Evolutionary conservation across 2,329 filamentous ascomycete species (phyloP), one percentile per base, ranked within the genome.

Genomic region (Pseudogymnoascus sp.): DNA sequence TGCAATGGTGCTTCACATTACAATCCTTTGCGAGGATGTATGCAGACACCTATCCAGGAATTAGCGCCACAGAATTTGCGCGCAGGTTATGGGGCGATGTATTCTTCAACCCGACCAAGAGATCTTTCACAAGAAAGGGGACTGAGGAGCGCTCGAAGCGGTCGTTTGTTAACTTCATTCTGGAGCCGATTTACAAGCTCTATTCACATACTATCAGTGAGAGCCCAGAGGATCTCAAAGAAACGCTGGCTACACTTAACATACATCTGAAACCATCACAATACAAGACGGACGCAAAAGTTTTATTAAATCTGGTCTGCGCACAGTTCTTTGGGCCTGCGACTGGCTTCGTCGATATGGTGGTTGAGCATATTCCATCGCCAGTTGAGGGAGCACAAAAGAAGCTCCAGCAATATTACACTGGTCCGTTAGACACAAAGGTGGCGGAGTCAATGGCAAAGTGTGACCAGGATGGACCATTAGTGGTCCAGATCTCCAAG

Each of bases 131-230:
- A 60, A 84, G 94, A 65, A 97, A 96, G 73, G 84, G 87, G 0
- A 77, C 90, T 21, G 93, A 97, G 70, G 87, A 93, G 66, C 81
- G 84, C 10, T 86, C 92, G 4, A 90, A 89, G 74, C 83, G 94
- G 62, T 90, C 91, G 0, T 99, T 99, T 73, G 89, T 97, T 62
- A 88, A 96, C 75, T 99, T 97, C 73, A 84, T 99, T 29, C 80
- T 99, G 58, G 94, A 99, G 73, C 94, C 94, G 15, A 92, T 99
- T 68, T 99, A 99, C 82, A 99, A 99, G 76, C 82, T 99, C 42
- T 97, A 93, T 74, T 93, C 92, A 13, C 91, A 97, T 73, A 95
- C 92, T 3, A 91, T 99, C 71, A 95, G 92, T 71, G 89, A 95
- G 72, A 93, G 87, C 70, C 90, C 93, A 0, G 87, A 91, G 61